Base-by-base conservation (phyloP, 352 stramenopile species). In the Pythium biforme region DNA sequence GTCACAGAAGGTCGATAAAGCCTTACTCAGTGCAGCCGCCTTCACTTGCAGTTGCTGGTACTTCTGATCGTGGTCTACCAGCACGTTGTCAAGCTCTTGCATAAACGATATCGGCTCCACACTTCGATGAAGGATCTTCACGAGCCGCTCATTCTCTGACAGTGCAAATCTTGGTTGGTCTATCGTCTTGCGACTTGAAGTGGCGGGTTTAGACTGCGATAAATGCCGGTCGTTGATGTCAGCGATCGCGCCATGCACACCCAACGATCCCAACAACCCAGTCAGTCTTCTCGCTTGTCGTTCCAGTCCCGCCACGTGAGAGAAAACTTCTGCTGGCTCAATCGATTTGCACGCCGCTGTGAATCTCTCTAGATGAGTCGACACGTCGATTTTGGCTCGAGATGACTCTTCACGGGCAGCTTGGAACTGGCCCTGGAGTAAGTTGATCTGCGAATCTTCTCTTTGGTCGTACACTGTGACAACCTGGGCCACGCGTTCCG, bases 121-220 rank as follows among this genome's bases (percentile, higher is more conserved):
- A 59, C 79, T 95, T 40, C 82, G 81, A 29, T 85, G 58, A 22
- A 95, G 72, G 57, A 92, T 89, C 43, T 75, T 81, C 19, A 86
- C 76, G 26, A 95, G 68, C 17, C 82, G 81, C 55, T 92, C 79
- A 11, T 92, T 93, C 54, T 95, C 84, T 60, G 83, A 74, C 19
- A 94, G 83, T 2, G 64, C 79, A 55, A 81, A 90, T 19, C n/a
- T 55, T 5, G 45, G 5, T 37, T 27, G 20, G 20, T 54, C 22
- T 3, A 20, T 11, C 5, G 14, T 14, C 31, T 46, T 62, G 10
- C 29, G 55, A 8, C 15, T 33, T 19, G 37, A 20, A 20, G 25
- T 5, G 15, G 25, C 17, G 15, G 29, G 15, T 25, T 39, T 53
- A 4, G 53, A 23, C 14, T 14, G 41, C 31, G 2, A 29, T 9